Base-by-base conservation (phyloP, 257 asterid species). In the Primulina eburnea region DNA sequence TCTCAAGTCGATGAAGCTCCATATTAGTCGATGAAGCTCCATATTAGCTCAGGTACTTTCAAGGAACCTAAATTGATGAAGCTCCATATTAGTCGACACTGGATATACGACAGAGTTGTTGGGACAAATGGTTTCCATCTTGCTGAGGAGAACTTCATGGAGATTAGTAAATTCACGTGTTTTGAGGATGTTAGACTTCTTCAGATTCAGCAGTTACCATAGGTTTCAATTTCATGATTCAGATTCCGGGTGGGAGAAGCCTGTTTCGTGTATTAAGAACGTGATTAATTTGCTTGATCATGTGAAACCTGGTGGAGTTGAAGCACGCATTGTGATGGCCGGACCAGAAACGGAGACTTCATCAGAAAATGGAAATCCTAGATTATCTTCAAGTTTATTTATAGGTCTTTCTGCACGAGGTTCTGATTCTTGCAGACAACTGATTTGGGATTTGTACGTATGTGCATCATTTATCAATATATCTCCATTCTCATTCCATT, bases 241-340 rank as follows among this genome's bases (percentile, higher is more conserved):
- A 0, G 85, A 87, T 77, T 85, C 85, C 32, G 92, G 92, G 38
- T 87, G 92, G 93, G 92, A 93, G 29, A 77, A 43, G 73, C 82
- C 96, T 17, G 73, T n/a, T 47, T 65, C 55, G 64, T 52, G 43
- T 60, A 71, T n/a, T 24, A 77, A 59, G 66, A 76, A 81, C 52
- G 14, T 14, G 4, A 7, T 77, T 56, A 58, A 67, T 16, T 6
- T 77, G 69, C 60, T 77, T 40, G 85, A 81, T 60, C 68, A 74
- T 8, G 65, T 77, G 56, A 71, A 64, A 28, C 30, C 57, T 30
- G 6, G 14, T 0, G 88, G 88, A 38, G 88, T 82, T 10, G 88
- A 85, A 61, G 88, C 86, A 2, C 79, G 84, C 76, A 32, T 83
- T 58, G 81, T 79, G 56, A 69, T 76, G 84, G 69, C 68, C 38